Conservation (phyloP, 345 rosid species). For the Murraya paniculata region DNA sequence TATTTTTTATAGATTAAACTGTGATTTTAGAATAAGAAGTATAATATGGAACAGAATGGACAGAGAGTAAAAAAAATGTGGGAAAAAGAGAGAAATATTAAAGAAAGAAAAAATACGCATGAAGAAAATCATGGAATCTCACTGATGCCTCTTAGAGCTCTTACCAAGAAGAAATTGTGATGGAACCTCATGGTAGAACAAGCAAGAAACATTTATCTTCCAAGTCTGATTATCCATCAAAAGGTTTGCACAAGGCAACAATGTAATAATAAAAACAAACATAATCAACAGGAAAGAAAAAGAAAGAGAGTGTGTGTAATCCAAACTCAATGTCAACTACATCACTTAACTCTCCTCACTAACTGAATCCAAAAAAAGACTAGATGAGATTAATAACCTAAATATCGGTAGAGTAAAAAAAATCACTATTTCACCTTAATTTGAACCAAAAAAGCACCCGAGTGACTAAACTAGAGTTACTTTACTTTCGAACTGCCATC, state of each 20-base stretch:
- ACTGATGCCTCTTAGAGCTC: background rate
- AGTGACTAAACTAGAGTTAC: background rate
- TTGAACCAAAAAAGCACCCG: background rate
- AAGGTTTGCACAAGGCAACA: background rate
- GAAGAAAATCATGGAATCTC: background rate
- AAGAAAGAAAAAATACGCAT: background rate
- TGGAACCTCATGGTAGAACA: background rate
- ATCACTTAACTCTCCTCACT: background rate
- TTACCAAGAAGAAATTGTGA: background rate
- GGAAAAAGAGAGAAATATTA: too few relatives aligned
- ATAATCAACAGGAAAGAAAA: background rate
- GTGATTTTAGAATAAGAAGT: background rate
- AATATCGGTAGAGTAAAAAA: background rate
- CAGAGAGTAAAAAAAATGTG: background rate
- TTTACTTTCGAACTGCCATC: background rate
- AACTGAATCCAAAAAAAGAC: background rate
- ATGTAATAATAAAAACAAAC: background rate
- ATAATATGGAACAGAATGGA: background rate
- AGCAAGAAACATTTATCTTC: background rate
- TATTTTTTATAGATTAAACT: too few relatives aligned
- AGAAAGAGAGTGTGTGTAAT: too few relatives aligned
- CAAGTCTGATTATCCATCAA: background rate
- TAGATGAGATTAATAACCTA: background rate
- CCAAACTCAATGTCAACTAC: too few relatives aligned
- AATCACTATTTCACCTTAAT: background rate